Evolutionary conservation across 2,329 filamentous ascomycete genomes (phyloP).

Genomic region (Zasmidium cellare): DNA sequence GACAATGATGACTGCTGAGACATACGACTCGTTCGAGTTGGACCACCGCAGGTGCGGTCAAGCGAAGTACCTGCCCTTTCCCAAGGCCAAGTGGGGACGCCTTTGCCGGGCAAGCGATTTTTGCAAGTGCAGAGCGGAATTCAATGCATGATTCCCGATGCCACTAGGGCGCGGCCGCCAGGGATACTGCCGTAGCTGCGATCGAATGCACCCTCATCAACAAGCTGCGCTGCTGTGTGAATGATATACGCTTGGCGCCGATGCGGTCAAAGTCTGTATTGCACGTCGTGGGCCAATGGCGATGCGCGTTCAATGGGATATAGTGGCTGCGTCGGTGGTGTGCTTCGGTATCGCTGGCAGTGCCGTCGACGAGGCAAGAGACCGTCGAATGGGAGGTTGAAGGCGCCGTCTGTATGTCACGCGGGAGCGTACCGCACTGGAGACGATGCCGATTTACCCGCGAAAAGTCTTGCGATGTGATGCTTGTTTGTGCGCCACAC

Average conservation of each 20-base stretch:
- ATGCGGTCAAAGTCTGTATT: neutral
- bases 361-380: neutral
- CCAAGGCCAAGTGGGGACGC: neutral
- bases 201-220: too few species aligned
- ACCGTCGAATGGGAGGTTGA: neutral
- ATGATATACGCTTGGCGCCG: neutral
- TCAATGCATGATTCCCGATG: neutral
- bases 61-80: slow-evolving; percentile 3
- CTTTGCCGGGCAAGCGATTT: slow-evolving; percentile 3
- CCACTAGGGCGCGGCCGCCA: neutral
- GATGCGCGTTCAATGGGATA: neutral
- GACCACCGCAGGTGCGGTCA: neutral
- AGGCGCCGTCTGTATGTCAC: neutral
- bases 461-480: neutral
- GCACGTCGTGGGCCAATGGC: neutral
- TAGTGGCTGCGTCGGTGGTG: neutral
- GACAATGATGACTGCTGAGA: neutral
- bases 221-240: too few species aligned
- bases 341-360: neutral
- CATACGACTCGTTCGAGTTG: neutral
- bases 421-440: slow-evolving; percentile 3
- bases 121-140: slow-evolving; percentile 4
- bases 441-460: slow-evolving; percentile 1
- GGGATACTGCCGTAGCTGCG: too few species aligned
- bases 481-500: slow-evolving; percentile 7